Conservation (phyloP, 176 grass and related monocot species). For the Pontederia paniculata region DNA sequence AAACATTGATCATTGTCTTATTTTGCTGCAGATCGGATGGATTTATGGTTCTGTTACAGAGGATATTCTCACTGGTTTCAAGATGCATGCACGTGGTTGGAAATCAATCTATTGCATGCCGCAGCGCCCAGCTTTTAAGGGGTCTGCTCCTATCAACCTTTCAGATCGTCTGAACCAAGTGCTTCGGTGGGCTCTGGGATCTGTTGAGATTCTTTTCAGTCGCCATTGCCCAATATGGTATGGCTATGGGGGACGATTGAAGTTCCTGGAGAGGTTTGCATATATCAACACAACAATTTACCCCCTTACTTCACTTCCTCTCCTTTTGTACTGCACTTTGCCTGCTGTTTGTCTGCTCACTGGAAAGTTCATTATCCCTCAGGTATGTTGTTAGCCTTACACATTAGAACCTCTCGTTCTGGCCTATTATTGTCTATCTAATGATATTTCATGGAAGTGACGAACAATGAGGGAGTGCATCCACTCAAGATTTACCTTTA, state of each 20-base stretch:
- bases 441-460: too few species aligned
- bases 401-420: too few species aligned
- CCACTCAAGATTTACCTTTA: too few species aligned
- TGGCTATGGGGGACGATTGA: constrained; percentile 8
- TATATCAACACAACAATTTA: constrained; percentile 17
- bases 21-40: constrained; percentile 8
- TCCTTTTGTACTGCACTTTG: constrained; percentile 9
- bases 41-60: constrained; percentile 17
- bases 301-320: constrained; percentile 8
- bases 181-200: constrained; percentile 15
- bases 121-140: constrained; percentile 12
- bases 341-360: constrained; percentile 13
- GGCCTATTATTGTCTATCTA: too few species aligned
- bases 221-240: constrained; percentile 16
- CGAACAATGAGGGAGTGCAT: too few species aligned
- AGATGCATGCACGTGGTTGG: constrained; percentile 19
- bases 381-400: too few species aligned
- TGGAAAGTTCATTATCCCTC: constrained; percentile 14
- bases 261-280: constrained; percentile 15
- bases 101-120: constrained; percentile 19
- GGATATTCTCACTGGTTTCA: constrained; percentile 19
- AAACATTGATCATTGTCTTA: not conserved
- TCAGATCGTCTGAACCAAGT: constrained; percentile 20
- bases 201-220: constrained; percentile 14
- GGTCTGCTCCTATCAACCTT: constrained; percentile 16